Evolutionary conservation across 139 green algal genomes (phyloP), one percentile per base, ranked within the genome.

Genomic region (Picochlorum sp.): DNA sequence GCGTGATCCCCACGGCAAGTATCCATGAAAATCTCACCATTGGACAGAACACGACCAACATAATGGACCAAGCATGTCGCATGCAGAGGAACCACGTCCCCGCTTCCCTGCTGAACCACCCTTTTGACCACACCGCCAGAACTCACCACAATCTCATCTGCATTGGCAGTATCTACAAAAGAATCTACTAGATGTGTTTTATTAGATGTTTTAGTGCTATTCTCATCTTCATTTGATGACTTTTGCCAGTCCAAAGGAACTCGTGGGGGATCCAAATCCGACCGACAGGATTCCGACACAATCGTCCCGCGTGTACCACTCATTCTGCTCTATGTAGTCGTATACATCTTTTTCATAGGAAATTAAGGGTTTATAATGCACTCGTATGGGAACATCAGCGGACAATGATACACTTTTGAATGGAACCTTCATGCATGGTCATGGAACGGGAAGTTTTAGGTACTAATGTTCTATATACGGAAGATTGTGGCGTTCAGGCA

Each of bases 1-100:
- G 54, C 1, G 16, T 62, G 18, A 69, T 45, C 9, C 31, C 63
- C 28, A 90, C 84, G 0, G 50, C 37, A 15, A 66, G 76, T 85
- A 77, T 88, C 74, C 64, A 91, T 83, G 64, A 93, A 89, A 3
- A 84, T 30, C 2, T 74, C 69, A 0, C 79, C 81, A 31, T 9
- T 73, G 4, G 45, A 49, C 0, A 50, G 54, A 8, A 86, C 63
- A 14, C 67, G 63, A 2, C 80, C 85, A 3, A 73, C 52, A 30
- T 85, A 90, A 63, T 92, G 82, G 4, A 92, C 85, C 1, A 90
- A 67, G 63, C 83, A 90, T 20, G 75, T 68, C 0, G 79, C 70
- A 63, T 89, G 75, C 49, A 81, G 62, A 6, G 60, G 26, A 4
- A 83, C 82, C 11, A 60, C 8, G 0, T 67, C 71, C 8, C 75